phyloP scores from a whole-genome alignment of 148 eudicot genomes.

The Rhododendron griersonianum region DNA sequence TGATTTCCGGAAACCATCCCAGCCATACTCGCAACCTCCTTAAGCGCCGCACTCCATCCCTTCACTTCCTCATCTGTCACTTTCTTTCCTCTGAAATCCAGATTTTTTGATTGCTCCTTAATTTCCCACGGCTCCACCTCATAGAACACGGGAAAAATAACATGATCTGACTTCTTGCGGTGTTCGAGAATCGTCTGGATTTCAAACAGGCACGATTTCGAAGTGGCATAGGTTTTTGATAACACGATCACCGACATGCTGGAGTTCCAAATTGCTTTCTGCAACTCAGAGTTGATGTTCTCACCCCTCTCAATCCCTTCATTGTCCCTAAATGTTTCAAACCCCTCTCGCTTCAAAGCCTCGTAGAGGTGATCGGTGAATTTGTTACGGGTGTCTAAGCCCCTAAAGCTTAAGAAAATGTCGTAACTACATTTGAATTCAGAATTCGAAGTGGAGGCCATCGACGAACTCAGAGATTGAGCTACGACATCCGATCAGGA shows the following conservation, averaged over 20 bases:
- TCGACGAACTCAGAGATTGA: too few species aligned
- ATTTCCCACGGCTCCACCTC: too few species aligned
- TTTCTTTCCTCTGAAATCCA: background rate
- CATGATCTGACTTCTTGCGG: too few species aligned
- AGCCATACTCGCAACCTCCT: background rate
- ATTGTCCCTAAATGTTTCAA: background rate
- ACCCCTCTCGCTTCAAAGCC: background rate
- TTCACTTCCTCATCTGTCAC: background rate
- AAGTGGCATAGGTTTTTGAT: too few species aligned
- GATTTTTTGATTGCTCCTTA: background rate
- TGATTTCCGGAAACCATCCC: background rate
- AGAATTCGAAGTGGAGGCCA: too few species aligned
- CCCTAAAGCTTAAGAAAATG: background rate
- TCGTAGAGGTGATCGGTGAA: background rate
- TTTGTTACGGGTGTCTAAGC: background rate
- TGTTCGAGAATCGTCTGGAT: too few species aligned
- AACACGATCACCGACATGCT: too few species aligned
- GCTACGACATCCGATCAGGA: too few species aligned
- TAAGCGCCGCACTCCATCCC: background rate
- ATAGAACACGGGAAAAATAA: too few species aligned
- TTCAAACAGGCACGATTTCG: too few species aligned
- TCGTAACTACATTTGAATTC: background rate
- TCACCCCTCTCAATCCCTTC: background rate
- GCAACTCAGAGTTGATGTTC: background rate
- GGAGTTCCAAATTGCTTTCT: too few species aligned